phyloP scores from a whole-genome alignment of 805 yeast genomes.

The Candida oleophila region DNA sequence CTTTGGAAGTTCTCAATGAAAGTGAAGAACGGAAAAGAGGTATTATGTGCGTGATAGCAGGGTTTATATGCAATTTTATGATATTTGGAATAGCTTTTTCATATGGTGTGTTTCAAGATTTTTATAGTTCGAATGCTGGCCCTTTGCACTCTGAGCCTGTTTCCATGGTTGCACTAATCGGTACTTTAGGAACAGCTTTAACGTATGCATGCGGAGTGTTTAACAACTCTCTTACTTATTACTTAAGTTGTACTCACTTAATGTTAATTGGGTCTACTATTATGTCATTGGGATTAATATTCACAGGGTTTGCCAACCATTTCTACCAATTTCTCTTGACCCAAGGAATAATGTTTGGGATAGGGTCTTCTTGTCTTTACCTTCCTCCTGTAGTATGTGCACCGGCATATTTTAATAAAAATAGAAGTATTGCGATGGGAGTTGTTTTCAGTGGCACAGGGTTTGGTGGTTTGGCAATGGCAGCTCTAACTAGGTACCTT shows the following conservation, averaged over 20 bases:
- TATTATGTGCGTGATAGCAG: slow-evolving; percentile 11
- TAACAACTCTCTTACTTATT: slow-evolving; percentile 17
- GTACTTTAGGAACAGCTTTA: slow-evolving; percentile 28
- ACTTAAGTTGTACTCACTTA: slow-evolving; percentile 16
- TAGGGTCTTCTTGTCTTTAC: slow-evolving; percentile 31
- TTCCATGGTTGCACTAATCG: slow-evolving; percentile 31
- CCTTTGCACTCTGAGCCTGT: slow-evolving; percentile 22
- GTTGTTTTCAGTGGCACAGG: slow-evolving; percentile 36
- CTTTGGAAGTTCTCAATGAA: background rate
- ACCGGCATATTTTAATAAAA: slow-evolving; percentile 27
- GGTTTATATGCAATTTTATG: slow-evolving; percentile 26
- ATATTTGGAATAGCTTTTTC: slow-evolving; percentile 37
- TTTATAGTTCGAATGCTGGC: slow-evolving; percentile 24
- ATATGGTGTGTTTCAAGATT: slow-evolving; percentile 38
- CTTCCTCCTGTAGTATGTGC: slow-evolving; percentile 33
- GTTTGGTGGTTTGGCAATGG: slow-evolving; percentile 32
- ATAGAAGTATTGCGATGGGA: slow-evolving; percentile 35
- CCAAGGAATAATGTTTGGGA: slow-evolving; percentile 33
- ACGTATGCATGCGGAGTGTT: slow-evolving; percentile 28
- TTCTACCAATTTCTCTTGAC: slow-evolving; percentile 27
- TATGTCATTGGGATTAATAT: slow-evolving; percentile 26
- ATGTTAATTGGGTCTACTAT: slow-evolving; percentile 26
- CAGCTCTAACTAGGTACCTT: slow-evolving; percentile 24
- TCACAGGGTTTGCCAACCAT: slow-evolving; percentile 20
- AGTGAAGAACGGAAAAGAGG: background rate